Evolutionary conservation across 345 rosid genomes (phyloP).

Genomic region (Populus deltoides): DNA sequence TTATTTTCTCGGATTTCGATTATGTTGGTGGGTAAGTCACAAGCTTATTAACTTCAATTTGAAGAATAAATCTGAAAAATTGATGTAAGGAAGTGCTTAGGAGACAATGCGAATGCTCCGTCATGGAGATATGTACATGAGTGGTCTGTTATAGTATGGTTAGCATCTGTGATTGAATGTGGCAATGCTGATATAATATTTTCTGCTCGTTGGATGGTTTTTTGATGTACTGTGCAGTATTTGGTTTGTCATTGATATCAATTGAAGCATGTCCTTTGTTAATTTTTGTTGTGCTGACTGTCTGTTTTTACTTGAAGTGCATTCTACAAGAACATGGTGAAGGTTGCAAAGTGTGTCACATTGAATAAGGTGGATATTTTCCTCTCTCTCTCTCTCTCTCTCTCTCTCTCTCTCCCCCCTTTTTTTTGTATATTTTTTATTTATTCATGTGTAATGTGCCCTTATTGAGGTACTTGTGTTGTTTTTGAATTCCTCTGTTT

Average conservation of each 20-base stretch:
- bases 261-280: background rate
- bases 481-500: background rate
- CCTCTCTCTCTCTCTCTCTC: background rate
- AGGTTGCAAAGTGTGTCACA: constrained; percentile 82
- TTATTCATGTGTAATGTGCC: background rate
- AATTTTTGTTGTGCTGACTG: background rate
- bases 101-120: too few species aligned
- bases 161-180: background rate
- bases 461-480: background rate
- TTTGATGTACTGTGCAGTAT: background rate
- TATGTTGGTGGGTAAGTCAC: constrained; percentile 81
- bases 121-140: too few species aligned
- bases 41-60: background rate
- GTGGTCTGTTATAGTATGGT: too few species aligned
- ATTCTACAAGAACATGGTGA: constrained; percentile 88
- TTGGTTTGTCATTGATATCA: background rate
- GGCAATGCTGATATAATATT: background rate
- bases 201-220: background rate
- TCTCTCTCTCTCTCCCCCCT: too few species aligned
- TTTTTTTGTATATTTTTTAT: constrained; percentile 1
- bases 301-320: constrained; percentile 34
- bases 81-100: too few species aligned
- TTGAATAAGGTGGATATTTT: constrained; percentile 60
- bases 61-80: background rate
- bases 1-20: constrained; percentile 87